Evolutionary conservation across 1,139 yeast species (phyloP).

Genomic region (Nakaseomyces nivariensis): DNA sequence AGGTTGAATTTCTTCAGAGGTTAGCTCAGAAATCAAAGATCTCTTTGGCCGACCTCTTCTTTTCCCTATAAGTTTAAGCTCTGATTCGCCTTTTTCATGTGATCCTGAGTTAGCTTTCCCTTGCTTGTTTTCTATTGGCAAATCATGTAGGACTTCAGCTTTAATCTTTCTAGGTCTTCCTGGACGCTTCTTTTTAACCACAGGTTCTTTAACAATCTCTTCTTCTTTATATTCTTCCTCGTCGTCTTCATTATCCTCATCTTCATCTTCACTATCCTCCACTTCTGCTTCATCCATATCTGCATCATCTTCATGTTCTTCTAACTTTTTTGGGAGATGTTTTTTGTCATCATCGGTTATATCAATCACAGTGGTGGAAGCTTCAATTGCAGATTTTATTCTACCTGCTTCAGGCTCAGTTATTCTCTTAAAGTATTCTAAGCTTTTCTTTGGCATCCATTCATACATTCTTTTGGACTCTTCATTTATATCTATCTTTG

Average conservation of each 20-base stretch:
- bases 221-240: too few relatives aligned
- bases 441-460: conserved; percentile 2
- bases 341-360: neutral
- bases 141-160: conserved; percentile 1
- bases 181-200: neutral
- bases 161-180: conserved; percentile 1
- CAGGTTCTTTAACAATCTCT: neutral
- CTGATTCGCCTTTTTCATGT: conserved; percentile 3
- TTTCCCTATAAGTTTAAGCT: neutral
- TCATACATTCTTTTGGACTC: conserved; percentile 7
- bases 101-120: too few relatives aligned
- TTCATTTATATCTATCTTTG: conserved; percentile 14
- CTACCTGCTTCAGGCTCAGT: neutral
- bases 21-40: conserved; percentile 6
- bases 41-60: conserved; percentile 15
- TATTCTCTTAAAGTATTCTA: neutral
- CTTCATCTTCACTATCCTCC: neutral
- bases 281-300: neutral
- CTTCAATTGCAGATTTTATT: neutral
- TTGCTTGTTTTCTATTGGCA: neutral
- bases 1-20: neutral
- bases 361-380: neutral
- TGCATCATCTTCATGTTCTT: neutral
- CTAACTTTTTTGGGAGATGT: too few relatives aligned
- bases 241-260: too few relatives aligned